Conservation (phyloP, 2,329 filamentous ascomycete species). For the Coleophoma eucalyptorum region DNA sequence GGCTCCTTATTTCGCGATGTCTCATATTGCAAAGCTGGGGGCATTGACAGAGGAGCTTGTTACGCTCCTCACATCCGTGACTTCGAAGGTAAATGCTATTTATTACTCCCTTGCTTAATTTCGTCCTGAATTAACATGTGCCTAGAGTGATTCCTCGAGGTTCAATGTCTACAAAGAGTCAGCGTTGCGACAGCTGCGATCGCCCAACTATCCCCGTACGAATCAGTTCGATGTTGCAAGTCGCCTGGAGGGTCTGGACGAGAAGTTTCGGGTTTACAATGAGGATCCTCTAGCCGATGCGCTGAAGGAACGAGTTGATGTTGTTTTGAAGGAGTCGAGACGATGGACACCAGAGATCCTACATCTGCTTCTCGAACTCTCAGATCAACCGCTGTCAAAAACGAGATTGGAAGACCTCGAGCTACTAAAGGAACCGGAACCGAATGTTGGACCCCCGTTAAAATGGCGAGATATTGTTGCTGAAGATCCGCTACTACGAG, state of each 20-base stretch:
- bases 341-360: slow-evolving; percentile 79
- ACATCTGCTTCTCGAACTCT: slow-evolving; percentile 74
- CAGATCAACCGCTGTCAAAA: slow-evolving; percentile 73
- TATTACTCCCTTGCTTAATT: not conserved
- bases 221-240: slow-evolving; percentile 72
- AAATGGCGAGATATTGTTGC: slow-evolving; percentile 77
- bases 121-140: no score
- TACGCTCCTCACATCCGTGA: slow-evolving; percentile 53
- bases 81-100: slow-evolving; percentile 41
- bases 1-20: slow-evolving; percentile 48
- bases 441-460: slow-evolving; percentile 44
- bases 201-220: slow-evolving; percentile 58
- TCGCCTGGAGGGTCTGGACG: slow-evolving; percentile 68
- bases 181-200: slow-evolving; percentile 46
- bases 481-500: slow-evolving; percentile 68
- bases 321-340: slow-evolving; percentile 47
- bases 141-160: slow-evolving; percentile 25
- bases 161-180: slow-evolving; percentile 45
- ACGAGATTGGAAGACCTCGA: slow-evolving; percentile 63
- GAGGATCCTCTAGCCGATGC: slow-evolving; percentile 77
- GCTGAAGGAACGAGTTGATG: slow-evolving; percentile 52
- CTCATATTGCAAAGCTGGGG: slow-evolving; percentile 62
- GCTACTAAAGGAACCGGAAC: slow-evolving; percentile 40
- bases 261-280: slow-evolving; percentile 79
- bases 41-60: slow-evolving; percentile 70